Evolutionary conservation across 192 early-diverging fungal genomes (phyloP).

Genomic region (Dissophora globulifera): DNA sequence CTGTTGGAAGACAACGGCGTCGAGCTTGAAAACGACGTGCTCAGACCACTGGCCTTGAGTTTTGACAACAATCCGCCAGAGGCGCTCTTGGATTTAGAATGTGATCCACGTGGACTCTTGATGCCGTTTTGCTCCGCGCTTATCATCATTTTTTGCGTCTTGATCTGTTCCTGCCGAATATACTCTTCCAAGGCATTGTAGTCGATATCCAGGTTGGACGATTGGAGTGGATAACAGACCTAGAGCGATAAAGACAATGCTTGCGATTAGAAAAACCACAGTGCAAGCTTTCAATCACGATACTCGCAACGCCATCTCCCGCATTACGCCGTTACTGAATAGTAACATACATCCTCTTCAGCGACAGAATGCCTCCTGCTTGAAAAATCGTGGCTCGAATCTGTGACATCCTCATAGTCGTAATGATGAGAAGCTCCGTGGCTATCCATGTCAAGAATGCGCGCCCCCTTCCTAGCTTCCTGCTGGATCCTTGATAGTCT

Average conservation of each 20-base stretch:
- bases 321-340: no score
- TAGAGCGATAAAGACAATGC: background rate
- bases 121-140: background rate
- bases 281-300: no score
- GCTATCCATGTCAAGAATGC: slow-evolving; percentile 45
- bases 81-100: slow-evolving; percentile 6
- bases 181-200: slow-evolving; percentile 45
- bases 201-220: slow-evolving; percentile 30
- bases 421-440: slow-evolving; percentile 44
- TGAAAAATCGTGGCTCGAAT: slow-evolving; percentile 47
- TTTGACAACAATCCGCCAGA: slow-evolving; percentile 36
- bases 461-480: slow-evolving; percentile 29
- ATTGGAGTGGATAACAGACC: slow-evolving; percentile 43
- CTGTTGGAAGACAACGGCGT: slow-evolving; percentile 14
- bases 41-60: slow-evolving; percentile 10
- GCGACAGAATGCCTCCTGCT: slow-evolving; percentile 50
- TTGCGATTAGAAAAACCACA: no score
- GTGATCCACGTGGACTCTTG: slow-evolving; percentile 1
- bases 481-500: slow-evolving; percentile 43
- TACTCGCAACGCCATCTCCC: no score
- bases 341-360: slow-evolving; percentile 42
- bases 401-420: slow-evolving; percentile 48
- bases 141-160: slow-evolving; percentile 38
- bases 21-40: slow-evolving; percentile 16
- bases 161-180: slow-evolving; percentile 48